Base-by-base conservation (phyloP, 495 filamentous ascomycete genomes). In the Articulospora tetracladia region DNA sequence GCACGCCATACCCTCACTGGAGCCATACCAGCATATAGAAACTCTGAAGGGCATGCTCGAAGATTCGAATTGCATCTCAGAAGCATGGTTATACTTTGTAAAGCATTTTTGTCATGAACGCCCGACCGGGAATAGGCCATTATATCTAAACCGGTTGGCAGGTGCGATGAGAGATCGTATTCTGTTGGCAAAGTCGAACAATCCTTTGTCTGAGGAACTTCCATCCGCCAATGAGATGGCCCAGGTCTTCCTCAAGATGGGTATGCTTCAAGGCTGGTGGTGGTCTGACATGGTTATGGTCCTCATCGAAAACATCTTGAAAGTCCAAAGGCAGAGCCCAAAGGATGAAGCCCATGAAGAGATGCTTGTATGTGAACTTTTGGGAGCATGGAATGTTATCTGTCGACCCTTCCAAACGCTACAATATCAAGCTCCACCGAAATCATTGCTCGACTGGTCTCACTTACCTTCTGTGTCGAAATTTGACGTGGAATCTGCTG, bases 191-290 rank as follows among this genome's bases (percentile, higher is more conserved):
- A 79, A 77, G 58, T 58, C 60, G 13, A 34, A 63, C 2, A 61
- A 72, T 54, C 72, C 74, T 23, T 66, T 69, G n/a, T 67, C 70
- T 0, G 47, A 55, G 34, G 36, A 52, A 0, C 68, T 78, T 23
- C 77, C 79, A 1, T 66, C 65, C 46, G 66, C 76, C 25, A 65
- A 72, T 13, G 72, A 75, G 15, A 71, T 82, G 26, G 74, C 70
- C 39, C 67, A 68, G 52, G 53, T 74, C 26, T 73, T 70, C 57
- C 48, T 71, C 11, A 68, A 74, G 27, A 52, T 68, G 39, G 50
- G 48, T 11, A 26, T 55, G 24, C 59, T 68, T 30, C 39, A n/a
- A 39, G 57, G 59, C 11, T n/a, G 2, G 11, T 57, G 62, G 1
- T 68, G 66, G 66, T 26, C 48, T 28, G 51, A 62, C 2, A 49